Evolutionary conservation across 805 yeast genomes (phyloP).

Genomic region (Hanseniaspora mollemarum): DNA sequence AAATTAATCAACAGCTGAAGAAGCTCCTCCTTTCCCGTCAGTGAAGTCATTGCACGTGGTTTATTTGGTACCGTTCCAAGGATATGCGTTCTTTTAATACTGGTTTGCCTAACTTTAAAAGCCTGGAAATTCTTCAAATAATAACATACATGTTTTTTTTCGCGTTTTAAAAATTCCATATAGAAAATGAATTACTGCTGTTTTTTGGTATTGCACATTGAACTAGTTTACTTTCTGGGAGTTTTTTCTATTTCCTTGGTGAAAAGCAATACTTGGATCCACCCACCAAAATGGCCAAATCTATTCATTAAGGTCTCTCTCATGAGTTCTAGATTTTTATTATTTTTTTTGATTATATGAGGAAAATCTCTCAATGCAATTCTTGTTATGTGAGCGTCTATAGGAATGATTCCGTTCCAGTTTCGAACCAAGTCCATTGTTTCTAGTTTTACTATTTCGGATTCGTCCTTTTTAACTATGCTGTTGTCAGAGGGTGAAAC

Average conservation of each 20-base stretch:
- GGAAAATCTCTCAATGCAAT: slow-evolving; percentile 71
- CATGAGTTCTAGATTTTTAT: slow-evolving; percentile 40
- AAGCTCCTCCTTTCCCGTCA: not conserved
- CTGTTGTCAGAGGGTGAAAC: slow-evolving; percentile 36
- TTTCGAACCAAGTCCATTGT: not conserved
- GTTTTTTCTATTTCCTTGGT: slow-evolving; percentile 62
- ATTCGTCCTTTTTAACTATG: not conserved
- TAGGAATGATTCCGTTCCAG: slow-evolving; percentile 70
- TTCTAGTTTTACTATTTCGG: slow-evolving; percentile 2
- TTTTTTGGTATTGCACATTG: too few relatives aligned
- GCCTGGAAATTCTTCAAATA: too few relatives aligned
- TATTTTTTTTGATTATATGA: slow-evolving; percentile 27
- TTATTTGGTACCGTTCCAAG: too few relatives aligned
- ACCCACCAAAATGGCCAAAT: slow-evolving; percentile 92
- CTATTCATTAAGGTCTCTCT: slow-evolving; percentile 46
- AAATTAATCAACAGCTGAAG: not conserved
- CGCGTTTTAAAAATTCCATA: not conserved
- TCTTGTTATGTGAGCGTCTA: slow-evolving; percentile 89
- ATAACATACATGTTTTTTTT: too few relatives aligned
- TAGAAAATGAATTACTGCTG: too few relatives aligned
- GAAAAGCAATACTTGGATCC: slow-evolving; percentile 95
- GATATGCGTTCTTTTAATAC: too few relatives aligned
- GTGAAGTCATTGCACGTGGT: not conserved
- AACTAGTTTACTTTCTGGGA: not conserved
- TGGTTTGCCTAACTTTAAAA: too few relatives aligned